Evolutionary conservation across 257 asterid species (phyloP).

Genomic region (Plantago major): DNA sequence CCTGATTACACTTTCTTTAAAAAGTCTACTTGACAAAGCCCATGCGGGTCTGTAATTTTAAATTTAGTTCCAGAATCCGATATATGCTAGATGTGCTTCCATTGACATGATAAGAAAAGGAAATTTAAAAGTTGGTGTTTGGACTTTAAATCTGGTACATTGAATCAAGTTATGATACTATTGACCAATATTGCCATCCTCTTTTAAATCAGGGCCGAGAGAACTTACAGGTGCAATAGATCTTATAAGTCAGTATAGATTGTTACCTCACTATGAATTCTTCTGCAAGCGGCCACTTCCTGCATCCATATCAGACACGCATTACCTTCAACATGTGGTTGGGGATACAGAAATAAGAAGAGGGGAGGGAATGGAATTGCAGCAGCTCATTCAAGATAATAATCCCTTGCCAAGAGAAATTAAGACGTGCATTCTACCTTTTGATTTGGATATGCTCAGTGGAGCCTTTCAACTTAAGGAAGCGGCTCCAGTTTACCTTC

Average conservation of each 20-base stretch:
- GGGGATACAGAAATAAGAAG: slow-evolving; percentile 94
- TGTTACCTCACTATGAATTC: slow-evolving; percentile 83
- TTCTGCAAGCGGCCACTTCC: slow-evolving; percentile 96
- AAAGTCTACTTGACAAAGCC: background rate
- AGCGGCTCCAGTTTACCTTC: slow-evolving; percentile 68
- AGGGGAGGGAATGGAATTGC: slow-evolving; percentile 94
- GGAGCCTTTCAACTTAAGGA: slow-evolving; percentile 91
- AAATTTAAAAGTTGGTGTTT: background rate
- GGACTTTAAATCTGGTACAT: slow-evolving; percentile 11
- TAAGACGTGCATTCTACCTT: slow-evolving; percentile 63
- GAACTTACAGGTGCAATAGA: slow-evolving; percentile 96
- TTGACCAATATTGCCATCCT: slow-evolving; percentile 23
- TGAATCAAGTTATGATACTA: slow-evolving; percentile 17
- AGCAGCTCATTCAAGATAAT: slow-evolving; percentile 67
- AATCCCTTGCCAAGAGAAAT: slow-evolving; percentile 56
- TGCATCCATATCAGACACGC: slow-evolving; percentile 73
- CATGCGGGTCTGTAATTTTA: background rate
- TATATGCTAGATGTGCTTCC: slow-evolving; percentile 4
- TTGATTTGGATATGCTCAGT: slow-evolving; percentile 65
- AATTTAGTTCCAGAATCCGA: background rate
- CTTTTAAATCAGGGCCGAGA: slow-evolving; percentile 64
- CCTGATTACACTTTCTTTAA: background rate
- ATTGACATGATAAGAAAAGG: background rate
- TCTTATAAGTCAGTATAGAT: slow-evolving; percentile 77
- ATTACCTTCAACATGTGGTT: slow-evolving; percentile 89